Evolutionary conservation across 805 yeast genomes (phyloP), one percentile per base, ranked within the genome.

Genomic region (Lachancea waltii): DNA sequence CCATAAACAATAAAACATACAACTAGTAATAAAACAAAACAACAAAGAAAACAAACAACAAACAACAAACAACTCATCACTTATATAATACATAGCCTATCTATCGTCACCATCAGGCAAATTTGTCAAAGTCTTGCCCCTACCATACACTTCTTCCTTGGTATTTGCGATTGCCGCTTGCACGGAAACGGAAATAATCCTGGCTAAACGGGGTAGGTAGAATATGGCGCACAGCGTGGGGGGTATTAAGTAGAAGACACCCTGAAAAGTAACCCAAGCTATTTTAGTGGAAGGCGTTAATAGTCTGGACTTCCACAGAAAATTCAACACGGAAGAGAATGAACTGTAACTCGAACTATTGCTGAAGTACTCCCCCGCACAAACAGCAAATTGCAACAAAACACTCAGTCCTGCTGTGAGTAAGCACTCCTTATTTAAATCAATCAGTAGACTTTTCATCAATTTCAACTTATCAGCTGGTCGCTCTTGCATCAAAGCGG

Each of bases 71-170:
- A n/a, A n/a, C n/a, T n/a, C n/a, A n/a, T n/a, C n/a, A n/a, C n/a
- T n/a, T n/a, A n/a, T n/a, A n/a, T n/a, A n/a, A n/a, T n/a, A n/a
- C n/a, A n/a, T n/a, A n/a, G n/a, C n/a, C n/a, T n/a, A n/a, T n/a
- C n/a, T n/a, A n/a, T n/a, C n/a, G n/a, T n/a, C n/a, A n/a, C 10
- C 36, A 8, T 38, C 42, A 8, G 35, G 32, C 13, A 48, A 53
- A 49, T 70, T 73, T 46, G 73, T 75, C 38, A 75, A 63, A 3
- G 77, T 71, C 48, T 75, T 69, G 1, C 81, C 81, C 36, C 67
- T 67, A 9, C 76, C 75, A 43, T 75, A 77, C 42, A 68, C 67
- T 46, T 76, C 79, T 41, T 73, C 73, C 50, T 72, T 75, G n/a
- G 77, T 77, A 46, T 67, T 67, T 33, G 69, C 58, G 15, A 47